phyloP scores from a whole-genome alignment of 176 grass and related monocot species.

The Poa pratensis region DNA sequence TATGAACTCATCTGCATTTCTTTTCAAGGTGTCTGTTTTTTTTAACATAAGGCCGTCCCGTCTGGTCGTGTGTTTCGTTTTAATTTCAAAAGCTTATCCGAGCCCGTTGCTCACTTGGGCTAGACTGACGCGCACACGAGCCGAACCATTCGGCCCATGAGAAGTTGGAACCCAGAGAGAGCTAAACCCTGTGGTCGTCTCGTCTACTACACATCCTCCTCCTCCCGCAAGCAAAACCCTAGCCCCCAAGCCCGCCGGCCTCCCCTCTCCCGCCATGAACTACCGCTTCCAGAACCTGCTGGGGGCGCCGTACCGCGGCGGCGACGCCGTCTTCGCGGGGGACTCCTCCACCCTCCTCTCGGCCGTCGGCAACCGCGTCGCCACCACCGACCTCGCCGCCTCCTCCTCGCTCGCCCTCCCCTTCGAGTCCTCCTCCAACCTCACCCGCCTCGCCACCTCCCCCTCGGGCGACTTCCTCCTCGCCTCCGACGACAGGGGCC shows the following conservation, averaged over 20 bases:
- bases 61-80: no score
- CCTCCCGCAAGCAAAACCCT: slow-evolving; percentile 60
- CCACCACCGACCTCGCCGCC: slow-evolving; percentile 72
- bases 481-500: slow-evolving; percentile 56
- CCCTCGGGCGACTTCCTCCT: slow-evolving; percentile 77
- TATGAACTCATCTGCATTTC: no score
- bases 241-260: slow-evolving; percentile 4
- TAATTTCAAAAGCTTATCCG: no score
- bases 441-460: slow-evolving; percentile 70
- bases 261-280: slow-evolving; percentile 64
- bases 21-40: no score
- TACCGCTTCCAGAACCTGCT: slow-evolving; percentile 96
- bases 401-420: slow-evolving; percentile 76
- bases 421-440: slow-evolving; percentile 80
- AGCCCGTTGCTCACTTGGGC: not conserved
- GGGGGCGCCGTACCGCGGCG: slow-evolving; percentile 91
- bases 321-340: slow-evolving; percentile 73
- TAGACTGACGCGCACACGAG: not conserved
- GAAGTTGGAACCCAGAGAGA: not conserved
- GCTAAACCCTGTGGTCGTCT: slow-evolving; percentile 20
- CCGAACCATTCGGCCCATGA: slow-evolving; percentile 17
- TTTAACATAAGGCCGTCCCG: no score
- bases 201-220: not conserved
- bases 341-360: slow-evolving; percentile 75
- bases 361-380: slow-evolving; percentile 75